Conservation (phyloP, 768 basidiomycete genomes). For the Suillus occidentalis region DNA sequence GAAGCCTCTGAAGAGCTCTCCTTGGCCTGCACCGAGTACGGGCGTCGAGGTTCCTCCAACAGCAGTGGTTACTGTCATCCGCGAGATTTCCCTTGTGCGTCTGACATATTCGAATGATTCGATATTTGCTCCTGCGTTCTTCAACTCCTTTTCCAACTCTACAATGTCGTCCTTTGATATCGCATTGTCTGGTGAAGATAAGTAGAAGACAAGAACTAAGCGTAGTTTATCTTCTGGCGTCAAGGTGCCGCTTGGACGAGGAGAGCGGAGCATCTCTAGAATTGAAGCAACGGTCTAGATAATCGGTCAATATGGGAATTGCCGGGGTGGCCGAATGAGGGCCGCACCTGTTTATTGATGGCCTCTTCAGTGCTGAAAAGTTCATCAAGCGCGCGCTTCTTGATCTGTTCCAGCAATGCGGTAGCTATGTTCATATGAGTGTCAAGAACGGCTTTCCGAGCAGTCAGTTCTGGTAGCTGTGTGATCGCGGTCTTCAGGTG, state of each 20-base stretch:
- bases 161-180: slow-evolving; percentile 85
- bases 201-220: slow-evolving; percentile 92
- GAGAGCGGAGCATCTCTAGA: slow-evolving; percentile 81
- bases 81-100: slow-evolving; percentile 84
- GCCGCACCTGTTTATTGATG: slow-evolving; percentile 74
- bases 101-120: slow-evolving; percentile 91
- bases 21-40: slow-evolving; percentile 63
- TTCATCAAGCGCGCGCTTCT: slow-evolving; percentile 91
- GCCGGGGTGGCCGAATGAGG: neutral
- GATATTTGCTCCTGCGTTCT: slow-evolving; percentile 75
- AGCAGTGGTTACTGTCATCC: slow-evolving; percentile 80
- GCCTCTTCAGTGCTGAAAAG: slow-evolving; percentile 97
- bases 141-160: slow-evolving; percentile 87
- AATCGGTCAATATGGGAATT: slow-evolving; percentile 5
- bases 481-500: slow-evolving; percentile 98
- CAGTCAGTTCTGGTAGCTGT: slow-evolving; percentile 93
- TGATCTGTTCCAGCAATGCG: slow-evolving; percentile 91
- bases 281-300: slow-evolving; percentile 71
- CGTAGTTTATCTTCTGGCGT: slow-evolving; percentile 86
- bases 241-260: slow-evolving; percentile 64
- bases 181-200: slow-evolving; percentile 79
- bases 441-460: slow-evolving; percentile 93
- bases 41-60: slow-evolving; percentile 65
- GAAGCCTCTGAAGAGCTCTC: slow-evolving; percentile 92
- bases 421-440: slow-evolving; percentile 99